These are phyloP conservation scores for Nigrospora sphaerica DNA, from an alignment of 2,329 filamentous ascomycete species.

Conservation along the genomic window DNA sequence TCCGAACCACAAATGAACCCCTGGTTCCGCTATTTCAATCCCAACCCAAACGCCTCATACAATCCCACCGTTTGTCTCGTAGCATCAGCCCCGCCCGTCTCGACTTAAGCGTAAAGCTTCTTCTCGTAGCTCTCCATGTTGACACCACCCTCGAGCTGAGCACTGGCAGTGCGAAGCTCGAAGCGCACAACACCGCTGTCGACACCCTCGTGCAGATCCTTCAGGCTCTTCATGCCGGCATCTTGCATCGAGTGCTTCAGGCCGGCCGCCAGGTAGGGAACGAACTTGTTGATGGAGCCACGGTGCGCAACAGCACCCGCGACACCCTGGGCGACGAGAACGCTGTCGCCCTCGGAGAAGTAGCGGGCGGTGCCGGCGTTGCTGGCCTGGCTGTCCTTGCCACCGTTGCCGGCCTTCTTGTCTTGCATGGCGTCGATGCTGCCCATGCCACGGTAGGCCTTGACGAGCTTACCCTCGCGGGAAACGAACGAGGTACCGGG, in stretches of 20 bases:
- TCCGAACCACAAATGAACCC: too few species aligned
- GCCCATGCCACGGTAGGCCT: conserved; percentile 98
- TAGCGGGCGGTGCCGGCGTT: conserved; percentile 97
- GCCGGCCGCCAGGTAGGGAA: conserved; percentile 91
- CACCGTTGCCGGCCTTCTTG: conserved; percentile 79
- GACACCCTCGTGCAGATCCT: conserved; percentile 70
- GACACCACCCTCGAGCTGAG: conserved; percentile 92
- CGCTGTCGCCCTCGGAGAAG: conserved; percentile 93
- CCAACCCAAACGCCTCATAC: too few species aligned
- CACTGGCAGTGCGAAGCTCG: conserved; percentile 88
- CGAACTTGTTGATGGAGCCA: conserved; percentile 85
- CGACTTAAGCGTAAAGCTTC: conserved; percentile 83
- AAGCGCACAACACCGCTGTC: conserved; percentile 73
- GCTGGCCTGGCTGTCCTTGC: conserved; percentile 66
- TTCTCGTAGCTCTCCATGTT: conserved; percentile 99
- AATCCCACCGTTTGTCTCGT: too few species aligned
- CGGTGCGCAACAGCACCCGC: conserved; percentile 77
- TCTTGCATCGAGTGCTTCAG: conserved; percentile 98
- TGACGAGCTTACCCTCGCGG: conserved; percentile 94
- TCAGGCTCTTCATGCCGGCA: conserved; percentile 76
- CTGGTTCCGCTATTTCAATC: too few species aligned
- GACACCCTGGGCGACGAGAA: conserved; percentile 94
- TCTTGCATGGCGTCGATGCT: conserved; percentile 99
- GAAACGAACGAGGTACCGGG: conserved; percentile 95
- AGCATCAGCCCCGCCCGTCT: too few species aligned